A percentile compares a stretch with the other conserved stretches of the same genome.
These are phyloP conservation scores for Emmonsia crescens DNA, from an alignment of 2,329 filamentous ascomycete species.

Conservation along the genomic window DNA sequence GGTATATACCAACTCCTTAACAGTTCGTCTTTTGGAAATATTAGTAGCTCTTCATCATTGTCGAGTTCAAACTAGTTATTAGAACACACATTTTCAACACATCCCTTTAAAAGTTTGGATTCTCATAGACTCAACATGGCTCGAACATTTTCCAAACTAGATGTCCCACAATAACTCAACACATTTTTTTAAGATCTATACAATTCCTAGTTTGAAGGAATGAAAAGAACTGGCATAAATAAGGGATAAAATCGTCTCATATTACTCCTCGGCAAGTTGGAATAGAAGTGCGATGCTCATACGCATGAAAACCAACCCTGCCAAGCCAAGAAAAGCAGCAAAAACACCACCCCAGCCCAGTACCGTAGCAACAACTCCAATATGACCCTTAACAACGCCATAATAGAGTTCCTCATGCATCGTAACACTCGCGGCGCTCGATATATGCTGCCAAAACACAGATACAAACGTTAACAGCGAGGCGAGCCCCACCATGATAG, in stretches of 20 bases:
- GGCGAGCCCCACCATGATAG: slow-evolving; percentile 72
- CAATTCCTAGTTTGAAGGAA: neutral
- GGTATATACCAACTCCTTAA: neutral
- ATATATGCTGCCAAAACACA: slow-evolving; percentile 63
- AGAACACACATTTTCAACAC: neutral
- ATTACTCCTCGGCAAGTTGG: slow-evolving; percentile 39
- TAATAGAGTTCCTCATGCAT: slow-evolving; percentile 90
- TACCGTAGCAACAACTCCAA: slow-evolving; percentile 92
- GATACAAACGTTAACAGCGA: slow-evolving; percentile 56
- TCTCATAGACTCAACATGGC: neutral
- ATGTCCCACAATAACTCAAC: neutral
- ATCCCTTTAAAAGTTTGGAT: neutral
- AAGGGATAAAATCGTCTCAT: neutral
- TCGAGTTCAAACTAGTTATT: neutral
- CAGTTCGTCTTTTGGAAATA: neutral
- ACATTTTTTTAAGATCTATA: neutral
- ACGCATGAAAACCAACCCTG: slow-evolving; percentile 91
- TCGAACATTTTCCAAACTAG: neutral
- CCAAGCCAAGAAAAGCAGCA: slow-evolving; percentile 84
- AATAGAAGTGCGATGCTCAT: slow-evolving; percentile 75
- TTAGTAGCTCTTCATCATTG: no score
- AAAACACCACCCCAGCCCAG: slow-evolving; percentile 96
- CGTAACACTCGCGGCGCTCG: slow-evolving; percentile 85
- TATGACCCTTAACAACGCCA: slow-evolving; percentile 72
- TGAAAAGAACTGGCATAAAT: neutral